Conservation (phyloP, 805 yeast genomes). For the Teunomyces cretensis region DNA sequence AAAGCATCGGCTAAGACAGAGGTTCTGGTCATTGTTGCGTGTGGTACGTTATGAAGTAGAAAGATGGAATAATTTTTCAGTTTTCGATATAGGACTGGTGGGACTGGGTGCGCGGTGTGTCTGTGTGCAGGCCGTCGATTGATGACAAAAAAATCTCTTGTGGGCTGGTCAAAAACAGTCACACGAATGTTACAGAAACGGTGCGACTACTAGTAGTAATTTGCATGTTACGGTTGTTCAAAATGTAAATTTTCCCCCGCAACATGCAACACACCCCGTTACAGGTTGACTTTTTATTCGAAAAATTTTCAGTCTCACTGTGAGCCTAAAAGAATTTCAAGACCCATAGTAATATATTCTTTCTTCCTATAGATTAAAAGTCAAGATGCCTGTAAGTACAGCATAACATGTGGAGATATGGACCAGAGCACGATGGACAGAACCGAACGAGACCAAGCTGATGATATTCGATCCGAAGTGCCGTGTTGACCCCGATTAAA, state of each 20-base stretch:
- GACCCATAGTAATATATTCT: slow-evolving; percentile 6
- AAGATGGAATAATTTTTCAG: slow-evolving; percentile 3
- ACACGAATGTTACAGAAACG: not conserved
- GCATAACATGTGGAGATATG: slow-evolving; percentile 2
- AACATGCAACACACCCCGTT: not conserved
- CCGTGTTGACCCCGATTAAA: too few relatives aligned
- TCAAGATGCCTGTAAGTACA: slow-evolving; percentile 46
- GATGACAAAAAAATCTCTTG: not conserved
- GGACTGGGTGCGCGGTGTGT: not conserved
- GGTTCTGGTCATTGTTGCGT: slow-evolving; percentile 29
- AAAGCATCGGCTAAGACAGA: slow-evolving; percentile 38
- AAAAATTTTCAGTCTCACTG: slow-evolving; percentile 9
- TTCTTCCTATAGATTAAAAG: slow-evolving; percentile 12
- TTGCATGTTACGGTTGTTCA: not conserved
- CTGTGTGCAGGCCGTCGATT: slow-evolving; percentile 1
- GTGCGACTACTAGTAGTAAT: not conserved
- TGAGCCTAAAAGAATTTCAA: slow-evolving; percentile 4
- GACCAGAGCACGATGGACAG: not conserved
- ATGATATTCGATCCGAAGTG: not conserved
- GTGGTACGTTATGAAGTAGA: slow-evolving; percentile 4
- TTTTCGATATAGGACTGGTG: slow-evolving; percentile 3
- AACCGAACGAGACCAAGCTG: not conserved
- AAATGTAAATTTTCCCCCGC: slow-evolving; percentile 1
- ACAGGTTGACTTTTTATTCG: slow-evolving; percentile 2
- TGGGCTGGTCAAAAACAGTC: not conserved